phyloP scores from a whole-genome alignment of 75 land plant genomes.

The Pinus tabuliformis region DNA sequence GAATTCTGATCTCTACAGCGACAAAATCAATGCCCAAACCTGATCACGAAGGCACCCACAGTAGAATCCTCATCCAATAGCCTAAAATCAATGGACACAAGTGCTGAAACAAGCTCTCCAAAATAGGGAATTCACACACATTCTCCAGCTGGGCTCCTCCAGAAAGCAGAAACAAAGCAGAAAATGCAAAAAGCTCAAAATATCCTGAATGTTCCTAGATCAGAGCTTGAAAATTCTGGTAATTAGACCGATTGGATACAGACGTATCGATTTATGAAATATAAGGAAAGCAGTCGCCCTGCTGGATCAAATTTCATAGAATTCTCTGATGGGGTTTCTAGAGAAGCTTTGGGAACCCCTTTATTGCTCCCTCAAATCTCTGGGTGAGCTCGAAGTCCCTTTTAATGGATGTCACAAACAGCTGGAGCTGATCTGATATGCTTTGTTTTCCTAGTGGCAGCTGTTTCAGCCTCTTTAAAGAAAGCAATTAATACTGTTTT shows the following conservation, averaged over 20 bases:
- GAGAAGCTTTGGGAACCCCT: background rate
- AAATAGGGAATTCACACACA: background rate
- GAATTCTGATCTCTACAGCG: no score
- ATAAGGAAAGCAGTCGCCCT: background rate
- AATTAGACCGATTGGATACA: background rate
- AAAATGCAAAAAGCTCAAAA: no score
- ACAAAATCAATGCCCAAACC: no score
- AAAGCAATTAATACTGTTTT: background rate
- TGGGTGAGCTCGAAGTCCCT: background rate
- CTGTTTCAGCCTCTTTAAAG: background rate
- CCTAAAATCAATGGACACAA: slow-evolving; percentile 1
- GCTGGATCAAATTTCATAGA: background rate
- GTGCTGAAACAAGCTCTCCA: background rate
- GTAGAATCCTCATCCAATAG: background rate
- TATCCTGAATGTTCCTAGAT: no score
- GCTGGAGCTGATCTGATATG: background rate
- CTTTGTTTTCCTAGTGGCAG: background rate
- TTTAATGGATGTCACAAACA: background rate
- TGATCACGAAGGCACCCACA: no score
- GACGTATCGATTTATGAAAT: no score
- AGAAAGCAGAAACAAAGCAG: background rate
- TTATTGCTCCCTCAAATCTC: background rate
- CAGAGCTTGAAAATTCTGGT: background rate
- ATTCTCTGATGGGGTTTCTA: background rate
- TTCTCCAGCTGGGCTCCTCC: background rate